Percentiles rank a stretch among this genome's conserved stretches.
Evolutionary conservation across 2,329 filamentous ascomycete genomes (phyloP).

Genomic region (Aspergillus calidoustus): DNA sequence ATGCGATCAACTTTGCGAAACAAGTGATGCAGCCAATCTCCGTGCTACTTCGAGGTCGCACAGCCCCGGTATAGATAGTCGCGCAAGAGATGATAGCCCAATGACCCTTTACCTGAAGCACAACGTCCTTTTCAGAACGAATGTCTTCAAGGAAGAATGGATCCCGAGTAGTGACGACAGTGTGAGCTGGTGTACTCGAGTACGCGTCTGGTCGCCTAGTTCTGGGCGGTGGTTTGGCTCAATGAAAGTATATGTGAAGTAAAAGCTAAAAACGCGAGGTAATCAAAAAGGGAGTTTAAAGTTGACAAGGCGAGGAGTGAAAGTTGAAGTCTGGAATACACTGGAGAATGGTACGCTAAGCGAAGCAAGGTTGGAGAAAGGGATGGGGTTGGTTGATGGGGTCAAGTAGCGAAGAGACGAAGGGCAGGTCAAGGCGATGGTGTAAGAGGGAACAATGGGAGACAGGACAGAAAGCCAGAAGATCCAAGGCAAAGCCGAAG

Average conservation of each 20-base stretch:
- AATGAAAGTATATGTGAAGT: background rate
- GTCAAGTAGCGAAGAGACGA: constrained; percentile 14
- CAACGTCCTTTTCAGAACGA: constrained; percentile 15
- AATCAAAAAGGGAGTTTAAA: background rate
- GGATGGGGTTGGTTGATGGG: constrained; percentile 10
- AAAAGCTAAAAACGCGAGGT: background rate
- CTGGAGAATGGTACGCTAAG: constrained; percentile 19
- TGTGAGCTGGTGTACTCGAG: background rate
- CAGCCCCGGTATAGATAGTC: constrained; percentile 23
- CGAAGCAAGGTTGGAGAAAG: constrained; percentile 18
- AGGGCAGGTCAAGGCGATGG: constrained; percentile 18
- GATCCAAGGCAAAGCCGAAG: constrained; percentile 17
- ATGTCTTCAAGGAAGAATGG: constrained; percentile 7
- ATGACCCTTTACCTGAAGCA: constrained; percentile 16
- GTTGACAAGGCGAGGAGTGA: constrained; percentile 9
- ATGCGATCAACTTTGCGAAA: constrained; percentile 33
- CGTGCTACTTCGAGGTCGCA: constrained; percentile 27
- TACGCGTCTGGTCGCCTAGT: background rate
- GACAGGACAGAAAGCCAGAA: constrained; percentile 20
- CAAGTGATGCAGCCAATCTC: constrained; percentile 36
- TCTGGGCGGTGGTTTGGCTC: background rate
- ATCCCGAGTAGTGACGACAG: constrained; percentile 7
- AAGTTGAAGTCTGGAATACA: constrained; percentile 8
- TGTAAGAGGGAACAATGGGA: constrained; percentile 12
- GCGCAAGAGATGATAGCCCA: constrained; percentile 19